phyloP scores from a whole-genome alignment of 2,329 filamentous ascomycete species.

The Alternaria viburni region DNA sequence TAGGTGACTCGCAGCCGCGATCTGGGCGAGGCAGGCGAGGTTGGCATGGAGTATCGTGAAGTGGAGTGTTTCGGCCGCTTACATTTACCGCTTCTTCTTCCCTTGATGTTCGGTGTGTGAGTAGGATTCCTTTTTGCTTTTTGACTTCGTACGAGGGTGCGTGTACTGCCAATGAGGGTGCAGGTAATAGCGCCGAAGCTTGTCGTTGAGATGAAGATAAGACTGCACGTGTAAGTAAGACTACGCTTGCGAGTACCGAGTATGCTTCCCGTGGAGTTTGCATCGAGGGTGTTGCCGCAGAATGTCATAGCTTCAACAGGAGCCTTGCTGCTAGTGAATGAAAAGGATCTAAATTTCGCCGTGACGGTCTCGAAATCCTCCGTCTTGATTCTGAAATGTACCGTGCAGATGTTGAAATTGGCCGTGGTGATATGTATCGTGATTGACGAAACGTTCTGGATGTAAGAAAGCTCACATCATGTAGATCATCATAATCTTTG shows the following conservation, averaged over 20 bases:
- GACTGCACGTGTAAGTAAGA: background rate
- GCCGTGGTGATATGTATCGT: background rate
- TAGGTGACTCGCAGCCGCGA: slow-evolving; percentile 1
- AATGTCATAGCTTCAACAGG: background rate
- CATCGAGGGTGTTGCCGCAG: background rate
- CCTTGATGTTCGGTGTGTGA: background rate
- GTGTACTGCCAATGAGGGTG: background rate
- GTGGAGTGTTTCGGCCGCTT: slow-evolving; percentile 3
- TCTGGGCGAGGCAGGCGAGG: background rate
- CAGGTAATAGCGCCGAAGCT: background rate
- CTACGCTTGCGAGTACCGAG: background rate
- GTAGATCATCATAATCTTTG: background rate
- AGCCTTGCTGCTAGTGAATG: background rate
- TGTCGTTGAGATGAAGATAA: background rate
- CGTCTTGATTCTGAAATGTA: background rate
- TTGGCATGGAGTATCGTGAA: background rate
- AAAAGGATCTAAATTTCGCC: background rate
- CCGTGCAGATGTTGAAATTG: background rate
- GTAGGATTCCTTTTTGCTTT: background rate
- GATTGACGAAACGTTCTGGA: background rate
- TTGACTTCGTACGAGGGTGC: background rate
- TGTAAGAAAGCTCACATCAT: too few species aligned
- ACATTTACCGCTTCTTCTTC: slow-evolving; percentile 12
- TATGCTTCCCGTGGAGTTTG: background rate
- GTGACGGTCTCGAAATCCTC: background rate